Evolutionary conservation across 139 green algal species (phyloP).

Genomic region (Coccomyxa sp.): DNA sequence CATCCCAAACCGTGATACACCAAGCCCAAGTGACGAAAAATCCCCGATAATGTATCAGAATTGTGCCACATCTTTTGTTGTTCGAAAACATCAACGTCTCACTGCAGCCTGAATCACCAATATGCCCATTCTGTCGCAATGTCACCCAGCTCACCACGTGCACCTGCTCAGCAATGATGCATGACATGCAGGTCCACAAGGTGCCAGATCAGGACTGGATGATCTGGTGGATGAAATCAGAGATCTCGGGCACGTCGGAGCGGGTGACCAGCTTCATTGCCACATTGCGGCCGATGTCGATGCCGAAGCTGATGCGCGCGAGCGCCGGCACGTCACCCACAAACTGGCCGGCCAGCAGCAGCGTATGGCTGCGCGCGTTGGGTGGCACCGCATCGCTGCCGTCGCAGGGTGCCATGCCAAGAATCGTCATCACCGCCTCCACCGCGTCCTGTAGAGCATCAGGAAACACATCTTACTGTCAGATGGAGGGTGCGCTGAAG

Average conservation of each 20-base stretch:
- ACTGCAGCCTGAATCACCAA: no score
- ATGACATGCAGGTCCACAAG: no score
- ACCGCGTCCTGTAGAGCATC: slow-evolving; percentile 70
- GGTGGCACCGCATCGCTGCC: slow-evolving; percentile 90
- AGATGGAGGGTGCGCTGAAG: no score
- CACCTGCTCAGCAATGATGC: no score
- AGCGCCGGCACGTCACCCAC: slow-evolving; percentile 44
- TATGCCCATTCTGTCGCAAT: no score
- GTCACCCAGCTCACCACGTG: no score
- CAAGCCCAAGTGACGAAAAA: no score
- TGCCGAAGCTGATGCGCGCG: slow-evolving; percentile 87
- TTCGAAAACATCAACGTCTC: no score
- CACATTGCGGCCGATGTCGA: slow-evolving; percentile 80
- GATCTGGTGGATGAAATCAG: slow-evolving; percentile 85
- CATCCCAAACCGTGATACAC: no score
- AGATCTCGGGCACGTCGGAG: slow-evolving; percentile 54
- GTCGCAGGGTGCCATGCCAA: slow-evolving; percentile 91
- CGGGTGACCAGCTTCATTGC: slow-evolving; percentile 96
- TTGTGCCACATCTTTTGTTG: no score
- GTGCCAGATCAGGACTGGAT: slow-evolving; percentile 48
- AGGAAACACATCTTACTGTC: neutral
- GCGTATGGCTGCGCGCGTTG: slow-evolving; percentile 88
- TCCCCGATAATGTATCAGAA: no score
- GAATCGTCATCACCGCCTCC: slow-evolving; percentile 80
- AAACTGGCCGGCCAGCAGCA: slow-evolving; percentile 56